Conservation (phyloP, 768 basidiomycete species). For the Mrakia blollopis region DNA sequence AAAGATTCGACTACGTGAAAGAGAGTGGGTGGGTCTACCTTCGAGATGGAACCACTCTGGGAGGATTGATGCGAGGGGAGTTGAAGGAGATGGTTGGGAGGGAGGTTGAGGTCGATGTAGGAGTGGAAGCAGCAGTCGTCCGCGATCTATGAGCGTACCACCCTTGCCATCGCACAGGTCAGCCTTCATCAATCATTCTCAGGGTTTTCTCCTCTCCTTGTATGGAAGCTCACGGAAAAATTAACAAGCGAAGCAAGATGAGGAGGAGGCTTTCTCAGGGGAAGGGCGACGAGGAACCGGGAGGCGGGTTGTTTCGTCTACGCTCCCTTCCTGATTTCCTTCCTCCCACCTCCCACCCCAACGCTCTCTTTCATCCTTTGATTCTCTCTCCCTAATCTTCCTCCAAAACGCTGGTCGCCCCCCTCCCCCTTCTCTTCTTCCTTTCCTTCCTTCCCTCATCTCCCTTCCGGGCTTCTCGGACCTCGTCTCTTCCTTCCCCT, state of each 20-base stretch:
- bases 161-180: not conserved
- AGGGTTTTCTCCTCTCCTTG: too few relatives aligned
- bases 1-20: conserved; percentile 73
- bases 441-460: not conserved
- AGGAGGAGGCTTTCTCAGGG: too few relatives aligned
- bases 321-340: too few relatives aligned
- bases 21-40: conserved; percentile 68
- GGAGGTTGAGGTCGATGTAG: conserved; percentile 32
- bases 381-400: too few relatives aligned
- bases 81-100: conserved; percentile 50
- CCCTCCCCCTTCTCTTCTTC: not conserved
- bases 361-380: too few relatives aligned
- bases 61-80: conserved; percentile 48
- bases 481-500: not conserved
- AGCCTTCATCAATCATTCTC: not conserved
- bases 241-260: too few relatives aligned
- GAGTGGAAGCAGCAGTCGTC: not conserved
- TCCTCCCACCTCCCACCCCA: too few relatives aligned
- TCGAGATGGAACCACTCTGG: conserved; percentile 50
- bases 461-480: not conserved
- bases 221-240: too few relatives aligned
- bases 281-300: too few relatives aligned
- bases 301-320: too few relatives aligned
- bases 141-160: conserved; percentile 1
- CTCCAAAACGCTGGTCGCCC: not conserved